Conservation (phyloP, 805 yeast genomes). For the Saturnispora gosingensis region DNA sequence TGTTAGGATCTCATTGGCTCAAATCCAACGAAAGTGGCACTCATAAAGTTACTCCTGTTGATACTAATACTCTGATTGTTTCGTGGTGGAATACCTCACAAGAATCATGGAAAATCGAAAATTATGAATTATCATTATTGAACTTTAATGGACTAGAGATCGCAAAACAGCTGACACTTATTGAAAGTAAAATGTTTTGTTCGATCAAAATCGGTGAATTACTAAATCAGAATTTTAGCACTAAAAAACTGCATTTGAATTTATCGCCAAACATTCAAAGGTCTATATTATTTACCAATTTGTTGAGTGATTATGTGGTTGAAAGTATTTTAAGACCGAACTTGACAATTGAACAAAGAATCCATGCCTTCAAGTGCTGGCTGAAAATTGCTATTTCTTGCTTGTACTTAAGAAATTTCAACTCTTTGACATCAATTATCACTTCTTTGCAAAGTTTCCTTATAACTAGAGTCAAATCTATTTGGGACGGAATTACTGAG, state of each 20-base stretch:
- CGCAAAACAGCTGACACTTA: slow-evolving; percentile 67
- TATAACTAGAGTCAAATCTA: slow-evolving; percentile 47
- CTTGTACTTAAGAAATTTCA: slow-evolving; percentile 63
- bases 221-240: slow-evolving; percentile 52
- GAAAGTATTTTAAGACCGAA: slow-evolving; percentile 56
- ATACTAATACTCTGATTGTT: slow-evolving; percentile 30
- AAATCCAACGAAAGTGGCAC: slow-evolving; percentile 1
- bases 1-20: slow-evolving; percentile 41
- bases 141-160: slow-evolving; percentile 63
- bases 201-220: slow-evolving; percentile 57
- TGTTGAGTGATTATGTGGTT: slow-evolving; percentile 60
- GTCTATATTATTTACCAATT: slow-evolving; percentile 59
- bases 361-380: slow-evolving; percentile 57
- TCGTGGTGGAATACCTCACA: slow-evolving; percentile 44
- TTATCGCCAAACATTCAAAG: slow-evolving; percentile 55
- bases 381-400: slow-evolving; percentile 65
- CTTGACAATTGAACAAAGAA: slow-evolving; percentile 39
- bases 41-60: slow-evolving; percentile 18
- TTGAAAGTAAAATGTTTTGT: slow-evolving; percentile 61
- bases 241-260: slow-evolving; percentile 48
- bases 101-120: slow-evolving; percentile 48
- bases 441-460: slow-evolving; percentile 68
- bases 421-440: slow-evolving; percentile 70
- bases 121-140: slow-evolving; percentile 42
- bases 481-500: slow-evolving; percentile 51